Evolutionary conservation across 2,329 filamentous ascomycete species (phyloP).

Genomic region (Fusarium sp.): DNA sequence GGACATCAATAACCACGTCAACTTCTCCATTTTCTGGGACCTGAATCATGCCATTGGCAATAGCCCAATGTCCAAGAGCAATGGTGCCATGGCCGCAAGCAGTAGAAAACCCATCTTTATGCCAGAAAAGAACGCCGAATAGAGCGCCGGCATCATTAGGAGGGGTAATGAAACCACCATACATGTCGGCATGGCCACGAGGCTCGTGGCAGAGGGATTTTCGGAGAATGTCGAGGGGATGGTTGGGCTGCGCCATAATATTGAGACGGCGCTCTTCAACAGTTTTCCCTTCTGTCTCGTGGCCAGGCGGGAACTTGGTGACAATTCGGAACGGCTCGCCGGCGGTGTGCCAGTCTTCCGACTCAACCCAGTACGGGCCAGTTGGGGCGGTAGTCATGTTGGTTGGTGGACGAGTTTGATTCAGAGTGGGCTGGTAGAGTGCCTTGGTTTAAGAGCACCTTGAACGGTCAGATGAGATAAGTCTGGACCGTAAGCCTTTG

Average conservation of each 20-base stretch:
- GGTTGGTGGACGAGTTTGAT: not conserved
- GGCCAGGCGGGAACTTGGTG: slow-evolving; percentile 7
- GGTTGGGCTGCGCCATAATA: not conserved
- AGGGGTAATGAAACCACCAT: slow-evolving; percentile 41
- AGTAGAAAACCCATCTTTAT: slow-evolving; percentile 38
- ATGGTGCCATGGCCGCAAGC: not conserved
- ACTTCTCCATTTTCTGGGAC: not conserved
- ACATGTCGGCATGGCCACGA: slow-evolving; percentile 39
- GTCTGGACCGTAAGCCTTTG: not conserved
- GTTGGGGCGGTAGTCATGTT: not conserved
- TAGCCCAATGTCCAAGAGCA: not conserved
- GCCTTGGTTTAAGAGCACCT: not conserved
- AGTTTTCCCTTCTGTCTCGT: slow-evolving; percentile 4
- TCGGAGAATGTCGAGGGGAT: slow-evolving; percentile 16
- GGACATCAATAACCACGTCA: slow-evolving; percentile 34
- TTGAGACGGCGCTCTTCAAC: slow-evolving; percentile 9
- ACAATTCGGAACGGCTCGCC: slow-evolving; percentile 44
- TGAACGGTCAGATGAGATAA: not conserved
- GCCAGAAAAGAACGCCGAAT: slow-evolving; percentile 45
- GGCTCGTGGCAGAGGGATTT: slow-evolving; percentile 35
- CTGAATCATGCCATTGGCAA: not conserved
- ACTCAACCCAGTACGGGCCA: not conserved
- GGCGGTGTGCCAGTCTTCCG: slow-evolving; percentile 13
- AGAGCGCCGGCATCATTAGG: slow-evolving; percentile 34
- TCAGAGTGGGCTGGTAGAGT: not conserved